Conservation (phyloP, 2,329 filamentous ascomycete genomes). For the Alternaria arbusti region DNA sequence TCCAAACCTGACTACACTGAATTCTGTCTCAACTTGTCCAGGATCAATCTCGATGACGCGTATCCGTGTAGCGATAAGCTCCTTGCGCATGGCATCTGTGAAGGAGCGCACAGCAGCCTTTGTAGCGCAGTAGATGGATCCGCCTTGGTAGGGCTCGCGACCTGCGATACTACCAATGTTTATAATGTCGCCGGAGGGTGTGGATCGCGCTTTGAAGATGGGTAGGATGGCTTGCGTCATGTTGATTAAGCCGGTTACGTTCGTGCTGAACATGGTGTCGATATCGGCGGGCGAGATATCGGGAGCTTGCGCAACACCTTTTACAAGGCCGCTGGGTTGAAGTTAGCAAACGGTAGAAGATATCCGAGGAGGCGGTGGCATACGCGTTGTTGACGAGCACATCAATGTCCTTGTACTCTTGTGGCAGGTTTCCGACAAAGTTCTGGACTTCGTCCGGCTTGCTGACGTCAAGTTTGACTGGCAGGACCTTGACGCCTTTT, state of each 20-base stretch:
- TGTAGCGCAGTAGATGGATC: conserved; percentile 90
- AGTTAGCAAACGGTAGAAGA: not conserved
- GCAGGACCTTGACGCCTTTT: conserved; percentile 74
- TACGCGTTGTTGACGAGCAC: conserved; percentile 75
- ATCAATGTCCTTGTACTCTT: conserved; percentile 83
- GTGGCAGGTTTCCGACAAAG: conserved; percentile 76
- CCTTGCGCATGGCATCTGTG: conserved; percentile 80
- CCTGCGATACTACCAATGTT: conserved; percentile 95
- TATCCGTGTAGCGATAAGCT: conserved; percentile 80
- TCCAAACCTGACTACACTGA: conserved; percentile 85
- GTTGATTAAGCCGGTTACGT: conserved; percentile 93
- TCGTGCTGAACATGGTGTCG: conserved; percentile 86
- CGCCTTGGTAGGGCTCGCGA: conserved; percentile 82
- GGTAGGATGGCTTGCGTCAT: conserved; percentile 92
- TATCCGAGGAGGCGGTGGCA: not conserved
- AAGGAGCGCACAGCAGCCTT: conserved; percentile 89
- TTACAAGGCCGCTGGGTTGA: conserved; percentile 72
- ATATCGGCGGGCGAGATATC: conserved; percentile 84
- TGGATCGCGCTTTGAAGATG: conserved; percentile 70
- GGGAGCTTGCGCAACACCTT: conserved; percentile 84
- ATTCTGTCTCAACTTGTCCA: conserved; percentile 93
- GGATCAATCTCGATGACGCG: conserved; percentile 89
- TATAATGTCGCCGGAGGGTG: conserved; percentile 81
- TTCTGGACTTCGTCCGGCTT: conserved; percentile 73
- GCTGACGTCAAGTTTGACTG: conserved; percentile 87